Evolutionary conservation across 164 flowering plant genomes (phyloP), one percentile per base, ranked within the genome.

Genomic region (Aristolochia contorta): DNA sequence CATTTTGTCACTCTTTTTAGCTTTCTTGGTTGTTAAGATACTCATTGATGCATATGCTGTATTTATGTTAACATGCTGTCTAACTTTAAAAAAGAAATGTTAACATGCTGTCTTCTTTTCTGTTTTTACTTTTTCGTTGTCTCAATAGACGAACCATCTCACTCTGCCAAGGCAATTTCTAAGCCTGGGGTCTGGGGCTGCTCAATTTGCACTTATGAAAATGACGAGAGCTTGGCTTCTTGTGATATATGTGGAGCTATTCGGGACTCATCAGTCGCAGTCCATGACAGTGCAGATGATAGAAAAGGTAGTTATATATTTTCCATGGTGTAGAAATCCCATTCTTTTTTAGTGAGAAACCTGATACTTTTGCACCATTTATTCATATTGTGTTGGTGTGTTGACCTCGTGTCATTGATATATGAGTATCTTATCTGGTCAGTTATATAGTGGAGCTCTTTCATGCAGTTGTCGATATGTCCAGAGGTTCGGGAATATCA

Each of bases 211-310:
- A 93, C 97, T 18, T 93, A 77, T 74, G 96, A 89, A 60, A 93
- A 93, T 71, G 92, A 84, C 25, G 84, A 84, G 55, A 58, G 64
- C 49, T 65, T 86, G 77, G 47, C 75, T 56, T 78, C 69, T 16
- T 93, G 99, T 78, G 99, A 93, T 54, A 90, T 93, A 59, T 93
- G 99, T 68, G 99, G 94, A 57, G 90, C 84, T 72, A 57, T 93
- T 53, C 84, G 96, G 19, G 60, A 74, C 48, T 82, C 95, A 48
- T 47, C 77, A 59, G 76, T 69, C 45, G 74, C 66, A 22, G 47
- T 30, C 58, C 18, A 47, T 69, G 68, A 41, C 60, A 71, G 61
- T 53, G 69, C 54, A 22, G 65, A 68, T 47, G 71, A 65, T 56
- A 63, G 66, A 63, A 54, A 84, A 76, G 93, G 95, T 92, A 41